Evolutionary conservation across 140 eudicot species (phyloP).

Genomic region (Cichorium intybus): DNA sequence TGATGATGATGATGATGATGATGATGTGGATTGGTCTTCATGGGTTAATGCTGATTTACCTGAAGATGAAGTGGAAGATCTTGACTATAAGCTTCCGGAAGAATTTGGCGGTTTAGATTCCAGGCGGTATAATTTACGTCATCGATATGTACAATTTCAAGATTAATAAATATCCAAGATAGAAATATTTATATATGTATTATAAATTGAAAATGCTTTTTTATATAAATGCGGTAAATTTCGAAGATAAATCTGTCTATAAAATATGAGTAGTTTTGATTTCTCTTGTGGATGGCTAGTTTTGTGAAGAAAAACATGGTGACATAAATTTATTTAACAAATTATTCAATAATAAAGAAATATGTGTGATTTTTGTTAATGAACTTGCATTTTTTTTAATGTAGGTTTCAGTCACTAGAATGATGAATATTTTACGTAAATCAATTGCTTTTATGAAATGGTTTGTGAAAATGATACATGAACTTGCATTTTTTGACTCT

Average conservation of each 20-base stretch:
- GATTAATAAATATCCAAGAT: neutral
- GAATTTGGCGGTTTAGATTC: slow-evolving; percentile 17
- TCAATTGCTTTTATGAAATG: no score
- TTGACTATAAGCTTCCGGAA: slow-evolving; percentile 42
- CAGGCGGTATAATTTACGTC: slow-evolving; percentile 53
- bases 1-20: slow-evolving; percentile 51
- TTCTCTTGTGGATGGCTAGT: neutral
- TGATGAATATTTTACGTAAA: no score
- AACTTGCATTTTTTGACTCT: no score
- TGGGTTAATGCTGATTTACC: slow-evolving; percentile 67
- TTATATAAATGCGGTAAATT: neutral
- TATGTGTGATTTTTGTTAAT: no score
- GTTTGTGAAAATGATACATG: no score
- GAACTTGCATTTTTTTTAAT: neutral
- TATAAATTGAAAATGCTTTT: neutral
- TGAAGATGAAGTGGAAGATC: slow-evolving; percentile 59
- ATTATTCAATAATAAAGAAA: no score
- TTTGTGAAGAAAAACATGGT: neutral
- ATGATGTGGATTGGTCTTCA: slow-evolving; percentile 64
- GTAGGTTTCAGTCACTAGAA: neutral
- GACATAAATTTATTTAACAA: no score
- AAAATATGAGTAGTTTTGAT: neutral
- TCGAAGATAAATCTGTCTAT: neutral
- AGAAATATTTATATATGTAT: neutral
- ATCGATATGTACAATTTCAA: slow-evolving; percentile 21